Percentiles rank a stretch among this genome's conserved stretches.
Conservation (phyloP, 31 red algal genomes). For the Odonthalia washingtoniensis region DNA sequence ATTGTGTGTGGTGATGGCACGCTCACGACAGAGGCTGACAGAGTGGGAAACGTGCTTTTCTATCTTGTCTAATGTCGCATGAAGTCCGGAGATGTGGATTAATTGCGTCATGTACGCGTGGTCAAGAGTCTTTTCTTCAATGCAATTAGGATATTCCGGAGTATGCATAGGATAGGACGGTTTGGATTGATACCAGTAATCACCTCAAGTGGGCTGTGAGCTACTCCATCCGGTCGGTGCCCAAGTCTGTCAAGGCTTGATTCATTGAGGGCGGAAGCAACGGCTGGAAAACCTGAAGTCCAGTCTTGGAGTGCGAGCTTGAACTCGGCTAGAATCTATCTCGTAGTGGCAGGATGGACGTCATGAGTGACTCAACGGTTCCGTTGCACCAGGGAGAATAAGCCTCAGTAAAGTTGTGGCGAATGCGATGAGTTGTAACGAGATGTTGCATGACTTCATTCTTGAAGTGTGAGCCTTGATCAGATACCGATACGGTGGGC, state of each 20-base stretch:
- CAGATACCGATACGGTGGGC: slow-evolving; percentile 14
- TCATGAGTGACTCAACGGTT: slow-evolving; percentile 44
- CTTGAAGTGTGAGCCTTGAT: slow-evolving; percentile 61
- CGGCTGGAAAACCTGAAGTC: slow-evolving; percentile 19
- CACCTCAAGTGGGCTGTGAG: too few relatives aligned
- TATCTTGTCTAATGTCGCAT: not conserved
- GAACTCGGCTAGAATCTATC: slow-evolving; percentile 37
- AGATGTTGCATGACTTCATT: too few relatives aligned
- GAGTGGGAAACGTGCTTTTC: not conserved
- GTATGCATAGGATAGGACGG: not conserved
- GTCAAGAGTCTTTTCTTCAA: not conserved
- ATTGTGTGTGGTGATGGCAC: not conserved
- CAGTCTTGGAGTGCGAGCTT: slow-evolving; percentile 54
- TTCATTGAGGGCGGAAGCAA: slow-evolving; percentile 48
- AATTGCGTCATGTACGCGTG: not conserved
- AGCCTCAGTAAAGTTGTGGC: too few relatives aligned
- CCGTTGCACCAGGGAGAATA: slow-evolving; percentile 51
- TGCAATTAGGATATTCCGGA: not conserved
- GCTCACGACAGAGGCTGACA: not conserved
- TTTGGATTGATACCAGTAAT: slow-evolving; percentile 18
- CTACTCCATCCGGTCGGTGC: too few relatives aligned
- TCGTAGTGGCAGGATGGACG: slow-evolving; percentile 15
- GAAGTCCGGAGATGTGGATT: not conserved
- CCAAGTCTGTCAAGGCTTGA: too few relatives aligned
- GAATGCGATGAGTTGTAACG: too few relatives aligned